phyloP scores from a whole-genome alignment of 192 early-diverging fungal species.

The Cladochytrium replicatum region DNA sequence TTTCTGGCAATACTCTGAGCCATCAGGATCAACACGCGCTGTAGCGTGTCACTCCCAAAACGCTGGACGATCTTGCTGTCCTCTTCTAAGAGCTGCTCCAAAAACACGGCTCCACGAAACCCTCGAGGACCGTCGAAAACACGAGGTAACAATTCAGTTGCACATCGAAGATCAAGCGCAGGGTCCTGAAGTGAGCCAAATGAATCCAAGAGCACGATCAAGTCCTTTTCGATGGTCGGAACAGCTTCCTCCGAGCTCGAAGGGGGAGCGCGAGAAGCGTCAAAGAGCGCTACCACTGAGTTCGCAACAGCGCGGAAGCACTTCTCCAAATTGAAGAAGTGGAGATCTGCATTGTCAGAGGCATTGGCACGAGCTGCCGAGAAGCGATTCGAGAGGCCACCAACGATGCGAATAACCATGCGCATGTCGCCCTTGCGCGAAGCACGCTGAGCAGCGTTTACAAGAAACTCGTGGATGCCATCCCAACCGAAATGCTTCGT shows the following conservation, averaged over 20 bases:
- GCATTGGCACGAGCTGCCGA: background rate
- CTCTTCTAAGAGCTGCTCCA: background rate
- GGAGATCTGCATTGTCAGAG: background rate
- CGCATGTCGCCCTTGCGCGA: background rate
- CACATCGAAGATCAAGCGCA: background rate
- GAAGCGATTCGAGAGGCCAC: background rate
- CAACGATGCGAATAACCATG: background rate
- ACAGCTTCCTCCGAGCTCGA: background rate
- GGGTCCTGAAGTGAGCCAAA: background rate
- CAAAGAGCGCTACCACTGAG: background rate
- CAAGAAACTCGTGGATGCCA: background rate
- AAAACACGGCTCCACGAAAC: background rate
- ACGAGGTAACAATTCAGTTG: background rate
- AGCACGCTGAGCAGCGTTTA: background rate
- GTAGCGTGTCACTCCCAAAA: background rate
- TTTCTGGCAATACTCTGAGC: background rate
- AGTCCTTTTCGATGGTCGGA: background rate
- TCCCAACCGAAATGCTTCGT: background rate
- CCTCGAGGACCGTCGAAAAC: background rate
- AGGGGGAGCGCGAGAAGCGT: background rate
- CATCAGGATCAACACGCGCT: background rate
- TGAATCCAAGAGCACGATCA: background rate
- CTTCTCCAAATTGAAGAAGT: background rate
- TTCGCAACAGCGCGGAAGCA: background rate
- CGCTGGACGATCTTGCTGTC: background rate